Evolutionary conservation across 805 yeast genomes (phyloP).

Genomic region (Candida boidinii): DNA sequence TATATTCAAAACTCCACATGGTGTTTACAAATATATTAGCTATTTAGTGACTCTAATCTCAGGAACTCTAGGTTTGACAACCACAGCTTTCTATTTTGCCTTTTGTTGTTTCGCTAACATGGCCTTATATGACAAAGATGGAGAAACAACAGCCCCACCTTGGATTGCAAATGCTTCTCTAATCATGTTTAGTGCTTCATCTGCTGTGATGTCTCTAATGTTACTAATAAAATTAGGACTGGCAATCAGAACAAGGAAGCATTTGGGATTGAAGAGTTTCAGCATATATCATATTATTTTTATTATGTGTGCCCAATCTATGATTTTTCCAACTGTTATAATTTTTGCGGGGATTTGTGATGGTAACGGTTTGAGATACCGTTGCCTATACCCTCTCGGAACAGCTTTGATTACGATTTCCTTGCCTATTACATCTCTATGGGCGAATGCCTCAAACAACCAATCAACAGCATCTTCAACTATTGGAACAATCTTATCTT

Average conservation of each 20-base stretch:
- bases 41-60: constrained; percentile 29
- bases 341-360: constrained; percentile 41
- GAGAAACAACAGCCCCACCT: constrained; percentile 9
- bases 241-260: constrained; percentile 68
- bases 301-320: constrained; percentile 76
- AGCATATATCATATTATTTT: constrained; percentile 73
- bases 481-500: constrained; percentile 16
- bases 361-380: constrained; percentile 20
- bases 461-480: constrained; percentile 32
- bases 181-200: constrained; percentile 61
- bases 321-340: constrained; percentile 68
- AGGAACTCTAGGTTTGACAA: constrained; percentile 39
- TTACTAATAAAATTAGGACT: constrained; percentile 54
- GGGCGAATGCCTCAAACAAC: constrained; percentile 72
- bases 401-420: constrained; percentile 59
- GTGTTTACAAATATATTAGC: constrained; percentile 30
- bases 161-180: constrained; percentile 46
- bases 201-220: constrained; percentile 52
- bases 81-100: constrained; percentile 51
- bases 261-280: constrained; percentile 73
- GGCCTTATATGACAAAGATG: constrained; percentile 13
- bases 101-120: constrained; percentile 37
- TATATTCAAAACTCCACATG: constrained; percentile 56
- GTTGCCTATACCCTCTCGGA: constrained; percentile 43
- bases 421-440: constrained; percentile 76